Base-by-base conservation (phyloP, 495 filamentous ascomycete genomes). In the Talaromyces borbonicus region DNA sequence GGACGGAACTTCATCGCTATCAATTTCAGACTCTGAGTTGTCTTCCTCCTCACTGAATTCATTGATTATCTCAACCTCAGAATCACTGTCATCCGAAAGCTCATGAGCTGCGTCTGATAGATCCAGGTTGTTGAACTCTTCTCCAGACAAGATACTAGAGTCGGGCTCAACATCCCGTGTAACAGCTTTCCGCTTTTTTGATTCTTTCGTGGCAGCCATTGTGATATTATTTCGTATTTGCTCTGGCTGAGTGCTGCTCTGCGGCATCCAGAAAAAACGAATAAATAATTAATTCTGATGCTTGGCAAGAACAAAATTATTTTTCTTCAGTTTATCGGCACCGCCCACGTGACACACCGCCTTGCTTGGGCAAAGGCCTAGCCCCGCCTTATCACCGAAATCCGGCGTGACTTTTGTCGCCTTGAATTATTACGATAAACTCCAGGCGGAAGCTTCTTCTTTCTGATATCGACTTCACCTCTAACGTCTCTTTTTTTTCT, bases 91-190 rank as follows among this genome's bases (percentile, higher is more conserved):
- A 24, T 67, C 69, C 16, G 70, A 65, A 30, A 61, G 66, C 18
- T 64, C 65, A 8, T 78, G 74, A 14, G 74, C 76, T 29, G 73
- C 75, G 43, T 79, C 74, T 27, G 80, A 82, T 35, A 85, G 66
- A 24, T 83, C 66, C 1, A 73, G 74, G 25, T 69, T 66, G 43
- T 70, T 73, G 54, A 90, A 72, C 46, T 87, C 84, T 40, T 81
- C 77, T 6, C 83, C 81, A 15, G 78, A 81, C 43, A 70, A 66
- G 3, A 72, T 67, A 30, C 69, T 68, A 11, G 72, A 63, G 43
- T 71, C 69, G 48, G 71, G 66, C 51, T 68, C 61, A 36, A 73
- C 65, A 64, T 78, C 72, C 43, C 68, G 58, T 39, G 73, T 76
- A 29, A 79, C 62, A 31, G 74, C 74, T 57, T 80, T 80, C 50